A percentile compares a stretch with the other conserved stretches of the same genome.
Evolutionary conservation across 2,329 filamentous ascomycete genomes (phyloP).

Genomic region (Microsporum ferrugineum): DNA sequence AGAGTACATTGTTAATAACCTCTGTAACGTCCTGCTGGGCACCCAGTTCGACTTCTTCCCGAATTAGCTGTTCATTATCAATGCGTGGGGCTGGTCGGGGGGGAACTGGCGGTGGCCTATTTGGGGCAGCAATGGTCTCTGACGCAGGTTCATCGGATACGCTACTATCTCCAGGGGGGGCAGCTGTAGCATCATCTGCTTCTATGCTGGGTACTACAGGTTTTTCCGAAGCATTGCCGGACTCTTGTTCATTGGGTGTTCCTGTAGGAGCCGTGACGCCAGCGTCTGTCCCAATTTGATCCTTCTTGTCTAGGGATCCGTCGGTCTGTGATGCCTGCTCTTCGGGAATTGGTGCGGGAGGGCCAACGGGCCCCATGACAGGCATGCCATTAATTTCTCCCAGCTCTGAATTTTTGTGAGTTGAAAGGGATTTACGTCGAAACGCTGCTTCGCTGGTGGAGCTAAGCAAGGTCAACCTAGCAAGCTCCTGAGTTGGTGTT

Average conservation of each 20-base stretch:
- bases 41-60: constrained; percentile 45
- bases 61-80: constrained; percentile 26
- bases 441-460: constrained; percentile 44
- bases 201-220: neutral
- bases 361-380: constrained; percentile 37
- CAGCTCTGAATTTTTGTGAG: constrained; percentile 22
- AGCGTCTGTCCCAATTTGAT: constrained; percentile 20
- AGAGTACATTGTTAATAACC: constrained; percentile 84
- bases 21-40: constrained; percentile 93
- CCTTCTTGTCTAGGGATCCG: constrained; percentile 13
- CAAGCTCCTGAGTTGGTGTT: constrained; percentile 63
- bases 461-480: constrained; percentile 63
- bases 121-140: constrained; percentile 27
- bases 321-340: constrained; percentile 6
- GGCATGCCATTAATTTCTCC: constrained; percentile 37
- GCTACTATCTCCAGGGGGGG: neutral
- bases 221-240: constrained; percentile 4
- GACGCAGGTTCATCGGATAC: neutral
- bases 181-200: neutral
- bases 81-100: constrained; percentile 37
- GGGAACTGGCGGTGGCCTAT: constrained; percentile 48
- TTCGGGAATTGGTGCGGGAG: constrained; percentile 19
- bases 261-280: constrained; percentile 21
- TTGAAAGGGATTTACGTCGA: constrained; percentile 37
- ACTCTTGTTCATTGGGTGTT: constrained; percentile 11